Percentiles rank a stretch among this genome's conserved stretches.
These are phyloP conservation scores for Neonectria faginata DNA, from an alignment of 2,329 filamentous ascomycete species.

Conservation along the genomic window DNA sequence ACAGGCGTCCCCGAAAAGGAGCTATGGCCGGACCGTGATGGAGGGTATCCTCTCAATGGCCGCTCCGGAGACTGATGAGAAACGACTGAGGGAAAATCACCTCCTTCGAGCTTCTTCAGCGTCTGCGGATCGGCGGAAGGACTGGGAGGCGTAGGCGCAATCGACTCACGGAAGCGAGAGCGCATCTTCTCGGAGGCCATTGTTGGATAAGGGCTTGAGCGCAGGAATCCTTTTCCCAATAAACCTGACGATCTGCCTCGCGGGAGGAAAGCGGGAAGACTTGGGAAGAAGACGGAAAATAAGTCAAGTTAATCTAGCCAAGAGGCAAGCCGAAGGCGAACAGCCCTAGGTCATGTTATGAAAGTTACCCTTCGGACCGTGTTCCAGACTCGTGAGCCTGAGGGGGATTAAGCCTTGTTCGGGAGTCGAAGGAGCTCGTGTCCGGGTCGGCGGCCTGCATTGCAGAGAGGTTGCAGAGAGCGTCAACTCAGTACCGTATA, in stretches of 20 bases:
- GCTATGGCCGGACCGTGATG: conserved; percentile 37
- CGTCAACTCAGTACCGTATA: not conserved
- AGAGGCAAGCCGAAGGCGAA: conserved; percentile 21
- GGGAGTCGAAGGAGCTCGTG: conserved; percentile 18
- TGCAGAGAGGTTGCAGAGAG: not conserved
- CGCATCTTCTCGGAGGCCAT: conserved; percentile 37
- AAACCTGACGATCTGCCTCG: too few species aligned
- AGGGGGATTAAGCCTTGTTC: conserved; percentile 13
- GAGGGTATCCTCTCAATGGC: conserved; percentile 20
- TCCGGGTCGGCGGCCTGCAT: conserved; percentile 4
- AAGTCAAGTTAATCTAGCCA: conserved; percentile 24
- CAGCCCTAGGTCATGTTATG: conserved; percentile 34
- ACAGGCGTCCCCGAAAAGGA: conserved; percentile 40
- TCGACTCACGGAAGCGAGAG: conserved; percentile 41
- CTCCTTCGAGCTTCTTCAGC: conserved; percentile 37
- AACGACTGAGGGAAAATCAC: conserved; percentile 8
- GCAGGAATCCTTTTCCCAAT: not conserved
- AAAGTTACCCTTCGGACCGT: conserved; percentile 28
- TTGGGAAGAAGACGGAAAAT: conserved; percentile 15
- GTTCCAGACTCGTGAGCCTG: conserved; percentile 14
- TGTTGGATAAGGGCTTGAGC: not conserved
- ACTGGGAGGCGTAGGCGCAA: conserved; percentile 33
- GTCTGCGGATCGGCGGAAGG: conserved; percentile 34
- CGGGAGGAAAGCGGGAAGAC: not conserved
- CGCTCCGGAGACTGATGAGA: conserved; percentile 22